Percentiles rank a stretch among this genome's conserved stretches.
Evolutionary conservation across 306 rosid species (phyloP).

Genomic region (Mimosa pudica): DNA sequence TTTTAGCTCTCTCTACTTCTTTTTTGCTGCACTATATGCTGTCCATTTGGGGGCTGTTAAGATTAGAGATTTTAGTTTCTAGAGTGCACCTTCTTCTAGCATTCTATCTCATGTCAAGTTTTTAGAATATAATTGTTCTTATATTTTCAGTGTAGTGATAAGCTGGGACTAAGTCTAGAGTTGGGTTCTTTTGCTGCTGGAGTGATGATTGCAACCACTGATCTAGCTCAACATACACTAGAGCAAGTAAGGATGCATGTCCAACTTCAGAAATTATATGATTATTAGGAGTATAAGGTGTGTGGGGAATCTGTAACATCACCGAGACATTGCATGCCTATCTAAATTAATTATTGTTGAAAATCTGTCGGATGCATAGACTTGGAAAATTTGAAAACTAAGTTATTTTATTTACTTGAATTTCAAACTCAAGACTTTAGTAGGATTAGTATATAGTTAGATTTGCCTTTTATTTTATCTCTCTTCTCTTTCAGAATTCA

Average conservation of each 20-base stretch:
- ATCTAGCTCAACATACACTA: constrained; percentile 92
- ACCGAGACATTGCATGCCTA: neutral
- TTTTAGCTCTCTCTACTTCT: neutral
- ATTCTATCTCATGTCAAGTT: constrained; percentile 17
- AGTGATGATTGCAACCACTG: constrained; percentile 98
- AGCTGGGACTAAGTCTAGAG: constrained; percentile 95
- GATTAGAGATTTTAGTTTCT: neutral
- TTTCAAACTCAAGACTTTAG: neutral
- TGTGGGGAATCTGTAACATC: neutral
- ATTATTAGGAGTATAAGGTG: neutral
- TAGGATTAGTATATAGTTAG: neutral
- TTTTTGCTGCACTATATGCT: neutral
- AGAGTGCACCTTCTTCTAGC: neutral
- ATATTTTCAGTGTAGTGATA: constrained; percentile 90
- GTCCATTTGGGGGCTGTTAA: neutral
- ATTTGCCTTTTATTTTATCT: neutral
- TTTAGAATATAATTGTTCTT: constrained; percentile 33
- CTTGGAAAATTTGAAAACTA: neutral
- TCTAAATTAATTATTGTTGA: neutral
- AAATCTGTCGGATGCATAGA: neutral
- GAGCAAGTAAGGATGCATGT: constrained; percentile 69
- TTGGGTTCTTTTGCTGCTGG: constrained; percentile 99
- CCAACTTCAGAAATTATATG: neutral
- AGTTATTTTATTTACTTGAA: neutral
- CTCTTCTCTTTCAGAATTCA: neutral